Percentiles rank a stretch among this genome's conserved stretches.
These are phyloP conservation scores for Hypseocharis bilobata DNA, from an alignment of 441 rosid genomes.

Conservation along the genomic window DNA sequence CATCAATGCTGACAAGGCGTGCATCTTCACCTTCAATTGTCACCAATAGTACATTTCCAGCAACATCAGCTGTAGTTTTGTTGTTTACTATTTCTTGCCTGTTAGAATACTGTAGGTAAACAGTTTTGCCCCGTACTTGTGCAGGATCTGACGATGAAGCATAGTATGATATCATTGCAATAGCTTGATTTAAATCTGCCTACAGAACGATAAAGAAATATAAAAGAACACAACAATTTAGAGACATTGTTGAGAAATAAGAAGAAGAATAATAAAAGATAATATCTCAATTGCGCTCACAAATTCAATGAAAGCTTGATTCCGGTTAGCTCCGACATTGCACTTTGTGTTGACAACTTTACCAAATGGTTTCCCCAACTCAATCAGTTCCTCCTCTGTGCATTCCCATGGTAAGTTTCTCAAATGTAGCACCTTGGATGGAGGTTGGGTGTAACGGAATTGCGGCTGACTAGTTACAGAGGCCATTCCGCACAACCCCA, in stretches of 20 bases:
- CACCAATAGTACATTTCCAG: slow-evolving; percentile 90
- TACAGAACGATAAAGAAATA: slow-evolving; percentile 21
- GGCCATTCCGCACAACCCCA: slow-evolving; percentile 45
- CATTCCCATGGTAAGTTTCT: slow-evolving; percentile 99
- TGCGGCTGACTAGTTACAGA: slow-evolving; percentile 94
- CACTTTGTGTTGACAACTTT: slow-evolving; percentile 93
- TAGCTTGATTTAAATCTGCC: slow-evolving; percentile 93
- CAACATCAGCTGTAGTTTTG: slow-evolving; percentile 93
- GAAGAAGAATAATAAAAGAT: neutral
- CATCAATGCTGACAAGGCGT: slow-evolving; percentile 95
- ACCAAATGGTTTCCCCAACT: slow-evolving; percentile 95
- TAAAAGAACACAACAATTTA: neutral
- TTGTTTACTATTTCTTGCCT: slow-evolving; percentile 94
- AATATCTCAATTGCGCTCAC: slow-evolving; percentile 36
- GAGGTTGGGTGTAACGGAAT: slow-evolving; percentile 94
- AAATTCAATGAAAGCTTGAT: slow-evolving; percentile 96
- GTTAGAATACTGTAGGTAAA: slow-evolving; percentile 90
- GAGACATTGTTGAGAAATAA: neutral
- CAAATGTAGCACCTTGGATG: slow-evolving; percentile 93
- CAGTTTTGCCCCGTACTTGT: slow-evolving; percentile 99
- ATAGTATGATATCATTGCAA: slow-evolving; percentile 88
- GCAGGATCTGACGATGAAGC: slow-evolving; percentile 98
- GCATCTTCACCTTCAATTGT: slow-evolving; percentile 92
- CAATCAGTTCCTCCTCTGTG: slow-evolving; percentile 81
- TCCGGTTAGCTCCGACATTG: slow-evolving; percentile 93